A percentile compares a stretch with the other conserved stretches of the same genome.
Conservation (phyloP, 192 early-diverging fungal genomes). For the Coemansia sp. region DNA sequence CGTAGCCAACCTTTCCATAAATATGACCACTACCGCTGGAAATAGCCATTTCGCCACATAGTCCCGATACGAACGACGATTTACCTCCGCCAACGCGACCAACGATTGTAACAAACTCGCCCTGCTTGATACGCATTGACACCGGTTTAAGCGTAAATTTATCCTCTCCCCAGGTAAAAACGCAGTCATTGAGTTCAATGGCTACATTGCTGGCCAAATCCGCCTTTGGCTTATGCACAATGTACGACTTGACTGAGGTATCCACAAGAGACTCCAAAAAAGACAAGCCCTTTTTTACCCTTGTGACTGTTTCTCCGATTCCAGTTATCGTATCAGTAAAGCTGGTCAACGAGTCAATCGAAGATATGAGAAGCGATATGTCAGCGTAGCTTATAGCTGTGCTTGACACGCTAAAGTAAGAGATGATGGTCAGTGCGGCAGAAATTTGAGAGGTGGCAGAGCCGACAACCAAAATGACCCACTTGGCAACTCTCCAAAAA, state of each 20-base stretch:
- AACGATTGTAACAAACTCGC: conserved; percentile 75
- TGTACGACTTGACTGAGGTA: background rate
- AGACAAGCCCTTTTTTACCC: background rate
- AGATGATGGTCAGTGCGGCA: conserved; percentile 57
- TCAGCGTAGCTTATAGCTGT: conserved; percentile 15
- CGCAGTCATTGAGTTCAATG: conserved; percentile 18
- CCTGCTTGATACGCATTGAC: conserved; percentile 57
- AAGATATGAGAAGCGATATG: conserved; percentile 13
- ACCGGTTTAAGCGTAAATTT: conserved; percentile 59
- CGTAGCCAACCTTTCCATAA: conserved; percentile 56
- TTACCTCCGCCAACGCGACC: conserved; percentile 83
- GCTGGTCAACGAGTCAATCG: conserved; percentile 18
- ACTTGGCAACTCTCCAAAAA: conserved; percentile 18
- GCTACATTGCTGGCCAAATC: background rate
- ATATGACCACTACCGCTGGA: conserved; percentile 62
- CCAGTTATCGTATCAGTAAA: conserved; percentile 4
- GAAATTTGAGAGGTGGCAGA: conserved; percentile 52
- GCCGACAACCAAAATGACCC: conserved; percentile 24
- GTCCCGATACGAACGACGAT: conserved; percentile 57
- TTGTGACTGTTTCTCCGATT: background rate
- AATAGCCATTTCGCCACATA: conserved; percentile 86
- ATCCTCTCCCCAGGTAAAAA: conserved; percentile 25
- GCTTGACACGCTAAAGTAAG: conserved; percentile 43
- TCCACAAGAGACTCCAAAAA: conserved; percentile 11
- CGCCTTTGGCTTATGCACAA: background rate